phyloP scores from a whole-genome alignment of 345 rosid species.

The Lenwebbia sp. region DNA sequence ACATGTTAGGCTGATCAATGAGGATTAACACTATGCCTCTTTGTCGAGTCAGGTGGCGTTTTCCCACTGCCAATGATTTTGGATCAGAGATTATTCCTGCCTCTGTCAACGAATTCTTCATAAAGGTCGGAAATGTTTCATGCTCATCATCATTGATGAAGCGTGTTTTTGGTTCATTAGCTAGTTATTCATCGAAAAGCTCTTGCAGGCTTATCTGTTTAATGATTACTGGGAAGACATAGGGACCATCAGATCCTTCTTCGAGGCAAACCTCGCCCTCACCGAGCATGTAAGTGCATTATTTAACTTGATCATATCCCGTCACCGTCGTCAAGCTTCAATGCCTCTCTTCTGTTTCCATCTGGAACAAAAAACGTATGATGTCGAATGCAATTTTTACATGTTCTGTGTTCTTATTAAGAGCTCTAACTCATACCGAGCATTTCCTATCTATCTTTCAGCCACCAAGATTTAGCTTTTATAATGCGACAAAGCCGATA shows the following conservation, averaged over 20 bases:
- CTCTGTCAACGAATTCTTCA: conserved; percentile 65
- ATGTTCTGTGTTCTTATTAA: neutral
- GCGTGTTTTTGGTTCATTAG: neutral
- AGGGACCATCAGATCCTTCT: conserved; percentile 95
- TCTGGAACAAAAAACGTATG: neutral
- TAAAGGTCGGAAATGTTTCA: conserved; percentile 32
- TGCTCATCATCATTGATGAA: neutral
- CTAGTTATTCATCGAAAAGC: neutral
- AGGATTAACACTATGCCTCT: neutral
- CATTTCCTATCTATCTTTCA: conserved; percentile 11
- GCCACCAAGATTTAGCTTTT: conserved; percentile 93
- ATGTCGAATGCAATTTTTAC: neutral
- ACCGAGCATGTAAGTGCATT: conserved; percentile 62
- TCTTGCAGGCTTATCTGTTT: conserved; percentile 71
- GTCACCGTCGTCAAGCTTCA: neutral
- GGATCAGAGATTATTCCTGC: conserved; percentile 96
- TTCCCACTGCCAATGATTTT: conserved; percentile 95
- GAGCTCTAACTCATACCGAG: neutral
- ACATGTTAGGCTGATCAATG: neutral
- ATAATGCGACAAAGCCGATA: conserved; percentile 79
- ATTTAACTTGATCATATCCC: neutral
- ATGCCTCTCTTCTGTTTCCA: neutral
- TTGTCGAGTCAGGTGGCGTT: conserved; percentile 71
- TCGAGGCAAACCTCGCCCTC: conserved; percentile 88
- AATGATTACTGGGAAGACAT: conserved; percentile 98